Evolutionary conservation across 2,329 filamentous ascomycete genomes (phyloP).

Genomic region (Aspergillus transmontanensis): DNA sequence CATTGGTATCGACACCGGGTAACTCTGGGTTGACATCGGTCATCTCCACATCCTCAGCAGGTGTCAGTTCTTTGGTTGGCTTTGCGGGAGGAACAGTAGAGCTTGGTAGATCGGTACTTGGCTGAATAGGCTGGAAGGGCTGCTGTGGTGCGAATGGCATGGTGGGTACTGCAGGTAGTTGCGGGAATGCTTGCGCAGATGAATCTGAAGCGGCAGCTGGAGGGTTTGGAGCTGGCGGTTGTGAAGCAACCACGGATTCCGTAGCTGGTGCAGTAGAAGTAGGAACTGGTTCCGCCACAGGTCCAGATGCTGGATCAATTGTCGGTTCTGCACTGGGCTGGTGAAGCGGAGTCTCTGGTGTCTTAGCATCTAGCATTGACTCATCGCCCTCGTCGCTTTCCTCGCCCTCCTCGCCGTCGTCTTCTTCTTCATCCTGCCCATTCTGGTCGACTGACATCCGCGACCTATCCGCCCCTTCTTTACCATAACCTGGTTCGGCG

Average conservation of each 20-base stretch:
- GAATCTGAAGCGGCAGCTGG: conserved; percentile 3
- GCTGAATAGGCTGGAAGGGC: background rate
- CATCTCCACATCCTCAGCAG: conserved; percentile 22
- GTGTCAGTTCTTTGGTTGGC: background rate
- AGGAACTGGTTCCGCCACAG: conserved; percentile 5
- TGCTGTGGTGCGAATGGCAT: conserved; percentile 6
- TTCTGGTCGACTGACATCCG: conserved; percentile 44
- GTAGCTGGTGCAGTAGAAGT: conserved; percentile 13
- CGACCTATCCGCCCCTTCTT: conserved; percentile 52
- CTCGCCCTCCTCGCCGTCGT: conserved; percentile 49
- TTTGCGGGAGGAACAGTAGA: conserved; percentile 2
- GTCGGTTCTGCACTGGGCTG: conserved; percentile 23
- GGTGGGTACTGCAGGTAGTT: conserved; percentile 2
- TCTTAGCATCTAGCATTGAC: conserved; percentile 49
- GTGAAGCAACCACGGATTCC: conserved; percentile 5
- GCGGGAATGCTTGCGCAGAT: conserved; percentile 1
- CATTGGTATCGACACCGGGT: conserved; percentile 2
- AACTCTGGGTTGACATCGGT: conserved; percentile 12
- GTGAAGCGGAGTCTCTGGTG: conserved; percentile 41
- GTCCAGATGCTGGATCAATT: conserved; percentile 3
- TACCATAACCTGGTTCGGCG: conserved; percentile 25
- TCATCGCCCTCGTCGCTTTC: conserved; percentile 57
- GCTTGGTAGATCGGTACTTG: conserved; percentile 1
- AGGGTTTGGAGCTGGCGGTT: conserved; percentile 4
- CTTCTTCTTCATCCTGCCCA: conserved; percentile 51